A percentile compares a stretch with the other conserved stretches of the same genome.
phyloP scores from a whole-genome alignment of 305 asterid genomes.

The Stenogyne calaminthoides region DNA sequence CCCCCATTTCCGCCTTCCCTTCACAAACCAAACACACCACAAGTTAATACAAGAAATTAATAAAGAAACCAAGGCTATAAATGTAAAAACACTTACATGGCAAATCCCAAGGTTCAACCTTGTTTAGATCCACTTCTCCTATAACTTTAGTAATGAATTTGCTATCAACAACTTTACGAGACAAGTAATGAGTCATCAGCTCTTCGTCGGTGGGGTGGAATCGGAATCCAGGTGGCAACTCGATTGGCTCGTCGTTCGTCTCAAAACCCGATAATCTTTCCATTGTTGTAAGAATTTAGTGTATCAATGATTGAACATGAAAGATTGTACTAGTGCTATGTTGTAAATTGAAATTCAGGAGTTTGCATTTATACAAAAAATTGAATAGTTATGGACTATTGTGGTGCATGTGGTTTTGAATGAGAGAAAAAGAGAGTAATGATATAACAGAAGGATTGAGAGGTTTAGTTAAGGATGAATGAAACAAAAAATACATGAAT shows the following conservation, averaged over 20 bases:
- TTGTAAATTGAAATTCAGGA: constrained; percentile 16
- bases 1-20: constrained; percentile 96
- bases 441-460: constrained; percentile 44
- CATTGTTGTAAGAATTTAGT: constrained; percentile 35
- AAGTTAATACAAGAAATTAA: neutral
- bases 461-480: constrained; percentile 36
- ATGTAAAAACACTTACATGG: constrained; percentile 58
- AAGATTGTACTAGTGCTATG: constrained; percentile 19
- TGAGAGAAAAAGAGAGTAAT: constrained; percentile 28
- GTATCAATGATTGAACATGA: neutral
- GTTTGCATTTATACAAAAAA: constrained; percentile 30
- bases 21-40: neutral
- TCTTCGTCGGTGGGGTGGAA: constrained; percentile 95
- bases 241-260: constrained; percentile 42
- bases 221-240: constrained; percentile 89
- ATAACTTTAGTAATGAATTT: constrained; percentile 50
- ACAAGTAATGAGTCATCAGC: constrained; percentile 76
- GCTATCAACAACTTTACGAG: constrained; percentile 59
- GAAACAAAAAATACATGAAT: constrained; percentile 49
- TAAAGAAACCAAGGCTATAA: neutral
- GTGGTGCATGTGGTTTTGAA: constrained; percentile 5
- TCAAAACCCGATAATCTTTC: constrained; percentile 35
- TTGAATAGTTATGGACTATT: constrained; percentile 19
- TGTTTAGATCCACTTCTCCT: constrained; percentile 87
- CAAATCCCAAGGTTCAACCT: constrained; percentile 97